A percentile compares a stretch with the other conserved stretches of the same genome.
These are phyloP conservation scores for Yarrowia galli DNA, from an alignment of 1,139 yeast species.

Conservation along the genomic window DNA sequence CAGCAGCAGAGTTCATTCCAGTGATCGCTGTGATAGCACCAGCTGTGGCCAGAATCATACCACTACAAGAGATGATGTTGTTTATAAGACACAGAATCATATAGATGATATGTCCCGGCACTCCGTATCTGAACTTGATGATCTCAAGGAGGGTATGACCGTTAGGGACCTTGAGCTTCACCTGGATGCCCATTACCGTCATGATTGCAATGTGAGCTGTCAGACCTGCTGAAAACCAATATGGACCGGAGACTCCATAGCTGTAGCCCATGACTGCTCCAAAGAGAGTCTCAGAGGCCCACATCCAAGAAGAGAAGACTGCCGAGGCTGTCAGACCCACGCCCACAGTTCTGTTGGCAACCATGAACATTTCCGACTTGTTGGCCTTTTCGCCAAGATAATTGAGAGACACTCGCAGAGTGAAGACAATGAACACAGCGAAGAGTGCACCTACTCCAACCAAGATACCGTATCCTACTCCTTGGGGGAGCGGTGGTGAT, in stretches of 20 bases:
- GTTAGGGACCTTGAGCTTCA: constrained; percentile 52
- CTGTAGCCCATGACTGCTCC: constrained; percentile 79
- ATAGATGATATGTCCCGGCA: constrained; percentile 68
- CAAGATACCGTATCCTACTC: constrained; percentile 90
- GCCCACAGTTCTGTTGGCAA: constrained; percentile 74
- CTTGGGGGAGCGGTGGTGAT: constrained; percentile 57
- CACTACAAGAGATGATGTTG: constrained; percentile 78
- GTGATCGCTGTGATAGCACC: constrained; percentile 54
- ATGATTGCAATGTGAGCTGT: constrained; percentile 73
- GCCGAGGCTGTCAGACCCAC: constrained; percentile 85
- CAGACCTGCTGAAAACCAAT: constrained; percentile 80
- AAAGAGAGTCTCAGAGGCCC: constrained; percentile 86
- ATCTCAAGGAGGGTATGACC: constrained; percentile 81
- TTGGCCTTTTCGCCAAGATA: constrained; percentile 58
- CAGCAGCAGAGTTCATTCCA: constrained; percentile 82
- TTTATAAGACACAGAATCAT: constrained; percentile 85
- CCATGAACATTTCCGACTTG: constrained; percentile 65
- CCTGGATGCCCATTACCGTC: constrained; percentile 77
- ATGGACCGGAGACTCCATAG: constrained; percentile 79
- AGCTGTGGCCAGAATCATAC: constrained; percentile 47
- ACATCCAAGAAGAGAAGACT: constrained; percentile 91
- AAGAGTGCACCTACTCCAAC: constrained; percentile 81
- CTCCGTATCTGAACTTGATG: constrained; percentile 71
- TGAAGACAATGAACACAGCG: constrained; percentile 61
- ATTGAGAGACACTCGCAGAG: constrained; percentile 59